Evolutionary conservation across 73 alveolate species (phyloP), one percentile per base, ranked within the genome.

Genomic region (Urostyla sp.): DNA sequence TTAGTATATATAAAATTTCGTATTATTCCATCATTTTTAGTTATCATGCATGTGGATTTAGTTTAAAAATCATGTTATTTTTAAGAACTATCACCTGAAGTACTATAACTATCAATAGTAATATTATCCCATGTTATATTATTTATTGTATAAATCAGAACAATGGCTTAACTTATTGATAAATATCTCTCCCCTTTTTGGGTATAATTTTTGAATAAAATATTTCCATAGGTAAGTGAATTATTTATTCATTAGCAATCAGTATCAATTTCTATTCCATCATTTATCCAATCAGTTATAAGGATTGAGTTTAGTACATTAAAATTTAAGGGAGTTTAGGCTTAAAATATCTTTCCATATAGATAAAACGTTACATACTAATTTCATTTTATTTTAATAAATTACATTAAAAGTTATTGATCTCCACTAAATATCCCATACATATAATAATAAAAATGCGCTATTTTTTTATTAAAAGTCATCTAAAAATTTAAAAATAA

Each of bases 371-470:
- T 21, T 5, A 55, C 37, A 21, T 28, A 8, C 72, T 55, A 55
- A 11, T 11, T 11, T 11, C 10, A 55, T 27, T 11, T 55, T n/a
- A n/a, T n/a, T n/a, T n/a, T n/a, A 55, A 55, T 8, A 55, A 7
- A 55, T 55, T 55, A 55, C 72, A 55, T 55, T 7, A 21, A 55
- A 55, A 5, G 5, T 27, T 21, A 55, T 55, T 23, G 16, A 27
- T 55, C 46, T 55, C 3, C 4, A 21, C 27, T 55, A 27, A 7
- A 55, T 55, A 55, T 55, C 72, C 72, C 72, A 55, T 3, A 55
- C 21, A 23, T 55, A 55, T 5, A 55, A 4, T 11, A 55, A 55
- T 27, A 40, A 27, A 16, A 27, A 27, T 4, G 10, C 45, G 24
- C 31, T 46, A 55, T 55, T 55, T 3, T 27, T 20, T 20, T 4